phyloP scores from a whole-genome alignment of 1,139 yeast species.

The Nakaseomyces bracarensis region DNA sequence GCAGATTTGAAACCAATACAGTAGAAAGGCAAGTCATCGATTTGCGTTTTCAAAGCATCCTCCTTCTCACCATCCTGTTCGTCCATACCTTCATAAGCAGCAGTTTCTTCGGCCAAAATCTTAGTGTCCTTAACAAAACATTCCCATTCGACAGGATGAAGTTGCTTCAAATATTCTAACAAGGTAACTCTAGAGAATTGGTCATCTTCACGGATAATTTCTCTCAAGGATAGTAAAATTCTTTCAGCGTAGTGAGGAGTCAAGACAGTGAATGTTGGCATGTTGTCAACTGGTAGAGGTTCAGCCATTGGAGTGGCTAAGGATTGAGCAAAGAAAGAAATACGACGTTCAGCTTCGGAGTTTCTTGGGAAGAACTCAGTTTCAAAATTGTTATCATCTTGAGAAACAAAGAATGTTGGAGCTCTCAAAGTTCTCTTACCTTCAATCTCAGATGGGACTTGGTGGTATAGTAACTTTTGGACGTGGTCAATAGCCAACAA shows the following conservation, averaged over 20 bases:
- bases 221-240: slow-evolving; percentile 87
- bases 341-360: slow-evolving; percentile 98
- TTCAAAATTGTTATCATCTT: slow-evolving; percentile 90
- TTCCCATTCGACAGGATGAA: slow-evolving; percentile 99
- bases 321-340: slow-evolving; percentile 97
- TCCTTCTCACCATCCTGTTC: slow-evolving; percentile 56
- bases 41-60: slow-evolving; percentile 74
- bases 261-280: slow-evolving; percentile 97
- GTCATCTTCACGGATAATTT: slow-evolving; percentile 97
- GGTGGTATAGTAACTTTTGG: slow-evolving; percentile 91
- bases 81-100: slow-evolving; percentile 69
- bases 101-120: slow-evolving; percentile 95
- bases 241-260: slow-evolving; percentile 98
- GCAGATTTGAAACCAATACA: slow-evolving; percentile 99
- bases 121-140: slow-evolving; percentile 98
- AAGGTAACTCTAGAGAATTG: slow-evolving; percentile 95
- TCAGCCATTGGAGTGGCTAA: slow-evolving; percentile 97
- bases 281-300: slow-evolving; percentile 96
- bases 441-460: slow-evolving; percentile 94
- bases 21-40: slow-evolving; percentile 96
- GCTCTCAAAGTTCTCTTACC: slow-evolving; percentile 98
- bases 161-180: slow-evolving; percentile 91
- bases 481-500: slow-evolving; percentile 96
- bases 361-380: slow-evolving; percentile 94
- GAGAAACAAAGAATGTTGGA: slow-evolving; percentile 96